Base-by-base conservation (phyloP, 768 basidiomycete species). In the Amanita muscaria region DNA sequence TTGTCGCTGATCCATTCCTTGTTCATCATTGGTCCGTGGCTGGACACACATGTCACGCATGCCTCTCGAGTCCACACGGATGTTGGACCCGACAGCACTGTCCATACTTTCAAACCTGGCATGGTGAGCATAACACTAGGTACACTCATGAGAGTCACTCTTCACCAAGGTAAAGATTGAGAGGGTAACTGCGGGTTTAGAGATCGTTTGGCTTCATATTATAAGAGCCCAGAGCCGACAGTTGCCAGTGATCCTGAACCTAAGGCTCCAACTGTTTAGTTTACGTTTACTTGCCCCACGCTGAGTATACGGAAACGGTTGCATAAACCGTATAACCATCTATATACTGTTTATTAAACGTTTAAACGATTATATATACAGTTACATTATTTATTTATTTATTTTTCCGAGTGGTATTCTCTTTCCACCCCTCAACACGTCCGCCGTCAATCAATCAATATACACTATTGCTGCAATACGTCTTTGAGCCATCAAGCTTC, bases 1-100 rank as follows among this genome's bases (percentile, higher is more conserved):
- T 99, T 99, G 74, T 99, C 96, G 63, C 77, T 91, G 62, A 99
- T 94, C 96, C 96, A 98, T 64, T 99, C 96, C 69, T 99, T 94
- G 63, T 99, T 99, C 88, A 63, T 98, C 96, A 60, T 97, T 98
- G 40, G 89, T 88, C 57, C 87, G 78, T 1, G 96, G 96, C 58
- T 96, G 92, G 53, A 99, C 76, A 40, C 96, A 83, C 93, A 98
- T 98, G 51, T 98, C 94, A 61, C 89, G 80, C 4, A 94, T 84
- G 31, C 92, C 92, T 27, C 94, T 79, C 29, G 93, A 93, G 63
- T 99, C 93, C 44, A 99, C 74, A 35, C 92, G 84, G 62, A 99
- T 96, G 63, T 97, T 98, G 49, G 88, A 91, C 11, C 96, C 96
- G 36, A 99, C 67, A 12, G 92, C 96, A 62, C 98, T 24, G 92